A percentile compares a stretch with the other conserved stretches of the same genome.
These are phyloP conservation scores for Candida insectalens DNA, from an alignment of 805 yeast species.

Conservation along the genomic window DNA sequence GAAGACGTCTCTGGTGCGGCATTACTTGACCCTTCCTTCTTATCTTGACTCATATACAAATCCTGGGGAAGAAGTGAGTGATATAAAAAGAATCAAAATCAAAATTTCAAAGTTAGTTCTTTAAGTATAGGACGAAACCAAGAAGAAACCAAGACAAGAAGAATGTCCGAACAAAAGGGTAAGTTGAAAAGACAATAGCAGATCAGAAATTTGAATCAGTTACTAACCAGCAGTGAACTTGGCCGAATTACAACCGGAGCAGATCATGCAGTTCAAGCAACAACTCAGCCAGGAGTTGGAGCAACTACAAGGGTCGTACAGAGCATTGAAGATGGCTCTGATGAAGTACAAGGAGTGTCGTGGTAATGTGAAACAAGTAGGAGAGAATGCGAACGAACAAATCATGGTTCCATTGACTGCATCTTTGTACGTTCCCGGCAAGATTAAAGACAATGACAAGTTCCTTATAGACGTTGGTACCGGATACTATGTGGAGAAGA, in stretches of 20 bases:
- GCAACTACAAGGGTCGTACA: constrained; percentile 75
- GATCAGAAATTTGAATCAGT: too few relatives aligned
- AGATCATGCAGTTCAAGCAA: constrained; percentile 72
- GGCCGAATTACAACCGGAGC: constrained; percentile 68
- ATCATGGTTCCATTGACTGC: constrained; percentile 82
- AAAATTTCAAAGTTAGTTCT: too few relatives aligned
- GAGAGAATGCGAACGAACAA: constrained; percentile 22
- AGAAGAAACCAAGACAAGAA: too few relatives aligned
- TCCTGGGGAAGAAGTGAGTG: too few relatives aligned
- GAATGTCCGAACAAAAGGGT: too few relatives aligned
- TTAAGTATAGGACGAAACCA: too few relatives aligned
- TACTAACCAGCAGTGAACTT: too few relatives aligned
- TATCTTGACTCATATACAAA: not conserved
- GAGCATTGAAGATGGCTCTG: constrained; percentile 77
- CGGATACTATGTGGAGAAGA: constrained; percentile 86
- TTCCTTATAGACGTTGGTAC: constrained; percentile 94
- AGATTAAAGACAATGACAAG: constrained; percentile 48
- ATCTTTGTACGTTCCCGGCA: constrained; percentile 86
- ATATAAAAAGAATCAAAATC: too few relatives aligned
- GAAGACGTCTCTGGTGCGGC: constrained; percentile 37
- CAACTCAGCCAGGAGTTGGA: constrained; percentile 79
- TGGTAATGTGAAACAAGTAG: constrained; percentile 37
- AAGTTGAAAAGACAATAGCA: too few relatives aligned
- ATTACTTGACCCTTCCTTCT: not conserved
- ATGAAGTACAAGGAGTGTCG: constrained; percentile 75